A percentile compares a stretch with the other conserved stretches of the same genome.
Conservation (phyloP, 116 monocot species). For the Iris pallida region DNA sequence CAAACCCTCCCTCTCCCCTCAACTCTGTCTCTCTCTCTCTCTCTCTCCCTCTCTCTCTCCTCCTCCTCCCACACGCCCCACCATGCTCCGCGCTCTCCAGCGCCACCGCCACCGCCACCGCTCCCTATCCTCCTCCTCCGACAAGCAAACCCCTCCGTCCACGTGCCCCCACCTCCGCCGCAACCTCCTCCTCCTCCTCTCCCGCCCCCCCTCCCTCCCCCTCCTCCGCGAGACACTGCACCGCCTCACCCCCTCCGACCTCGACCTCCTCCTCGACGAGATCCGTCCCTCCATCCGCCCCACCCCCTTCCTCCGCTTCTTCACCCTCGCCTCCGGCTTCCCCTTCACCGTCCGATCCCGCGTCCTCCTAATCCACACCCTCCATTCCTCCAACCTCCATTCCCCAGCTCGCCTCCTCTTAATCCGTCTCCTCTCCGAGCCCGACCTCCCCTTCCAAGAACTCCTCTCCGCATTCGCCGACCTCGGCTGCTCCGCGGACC, state of each 20-base stretch:
- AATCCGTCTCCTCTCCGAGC: constrained; percentile 28
- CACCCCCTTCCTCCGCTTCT: constrained; percentile 19
- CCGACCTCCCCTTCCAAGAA: constrained; percentile 17
- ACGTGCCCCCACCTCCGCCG: constrained; percentile 10
- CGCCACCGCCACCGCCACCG: neutral
- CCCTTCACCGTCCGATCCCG: constrained; percentile 24
- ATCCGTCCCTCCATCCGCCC: constrained; percentile 20
- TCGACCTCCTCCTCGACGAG: constrained; percentile 26
- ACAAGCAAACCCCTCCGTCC: neutral
- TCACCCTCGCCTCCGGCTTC: constrained; percentile 40
- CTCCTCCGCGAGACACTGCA: constrained; percentile 40
- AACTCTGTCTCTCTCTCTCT: too few species aligned
- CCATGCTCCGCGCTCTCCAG: too few species aligned
- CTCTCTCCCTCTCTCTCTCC: too few species aligned
- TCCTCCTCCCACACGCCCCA: too few species aligned
- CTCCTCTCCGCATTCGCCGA: constrained; percentile 24
- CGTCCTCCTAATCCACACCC: constrained; percentile 35
- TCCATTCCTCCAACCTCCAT: constrained; percentile 27
- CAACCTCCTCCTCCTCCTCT: constrained; percentile 40
- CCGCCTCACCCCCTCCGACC: constrained; percentile 34
- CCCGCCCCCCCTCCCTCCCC: constrained; percentile 29
- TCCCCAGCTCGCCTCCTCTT: constrained; percentile 34
- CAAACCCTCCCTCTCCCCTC: too few species aligned
- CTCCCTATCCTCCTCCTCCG: constrained; percentile 6
- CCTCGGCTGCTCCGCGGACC: constrained; percentile 20